These are phyloP conservation scores for Ceratocystis cacaofunesta DNA, from an alignment of 2,329 filamentous ascomycete genomes.

Conservation along the genomic window DNA sequence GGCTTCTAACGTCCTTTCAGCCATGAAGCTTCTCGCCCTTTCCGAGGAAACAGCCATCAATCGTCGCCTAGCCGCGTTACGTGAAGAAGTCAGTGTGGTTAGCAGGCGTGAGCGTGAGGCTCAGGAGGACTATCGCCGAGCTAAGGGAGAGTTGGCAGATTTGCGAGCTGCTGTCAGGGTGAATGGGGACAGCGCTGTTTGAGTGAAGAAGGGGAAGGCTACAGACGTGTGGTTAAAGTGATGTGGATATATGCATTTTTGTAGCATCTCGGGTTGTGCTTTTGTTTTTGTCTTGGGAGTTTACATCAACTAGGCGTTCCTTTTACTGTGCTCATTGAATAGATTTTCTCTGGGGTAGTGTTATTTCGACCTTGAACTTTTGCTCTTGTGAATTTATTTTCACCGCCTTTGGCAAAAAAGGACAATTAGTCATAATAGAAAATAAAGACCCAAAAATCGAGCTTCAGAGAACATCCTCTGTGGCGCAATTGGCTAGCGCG, in stretches of 20 bases:
- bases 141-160: slow-evolving; percentile 61
- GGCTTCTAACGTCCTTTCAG: slow-evolving; percentile 54
- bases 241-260: not conserved
- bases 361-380: not conserved
- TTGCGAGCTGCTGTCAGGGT: slow-evolving; percentile 27
- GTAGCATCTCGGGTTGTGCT: not conserved
- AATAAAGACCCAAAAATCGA: not conserved
- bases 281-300: not conserved
- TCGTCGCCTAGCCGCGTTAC: slow-evolving; percentile 55
- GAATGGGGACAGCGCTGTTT: not conserved
- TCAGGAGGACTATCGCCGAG: slow-evolving; percentile 66
- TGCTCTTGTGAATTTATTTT: not conserved
- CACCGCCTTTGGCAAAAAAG: not conserved
- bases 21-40: slow-evolving; percentile 60
- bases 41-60: slow-evolving; percentile 65
- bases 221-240: not conserved
- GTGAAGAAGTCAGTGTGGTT: slow-evolving; percentile 72
- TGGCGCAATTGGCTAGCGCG: slow-evolving; percentile 43
- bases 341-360: no score
- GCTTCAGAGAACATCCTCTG: slow-evolving; percentile 18
- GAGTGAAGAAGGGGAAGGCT: not conserved
- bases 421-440: not conserved
- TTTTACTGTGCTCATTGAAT: not conserved
- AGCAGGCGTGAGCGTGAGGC: slow-evolving; percentile 74
- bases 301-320: not conserved